Evolutionary conservation across 371 early-diverging fungal genomes (phyloP), one percentile per base, ranked within the genome.

Genomic region (Mortierella sp.): DNA sequence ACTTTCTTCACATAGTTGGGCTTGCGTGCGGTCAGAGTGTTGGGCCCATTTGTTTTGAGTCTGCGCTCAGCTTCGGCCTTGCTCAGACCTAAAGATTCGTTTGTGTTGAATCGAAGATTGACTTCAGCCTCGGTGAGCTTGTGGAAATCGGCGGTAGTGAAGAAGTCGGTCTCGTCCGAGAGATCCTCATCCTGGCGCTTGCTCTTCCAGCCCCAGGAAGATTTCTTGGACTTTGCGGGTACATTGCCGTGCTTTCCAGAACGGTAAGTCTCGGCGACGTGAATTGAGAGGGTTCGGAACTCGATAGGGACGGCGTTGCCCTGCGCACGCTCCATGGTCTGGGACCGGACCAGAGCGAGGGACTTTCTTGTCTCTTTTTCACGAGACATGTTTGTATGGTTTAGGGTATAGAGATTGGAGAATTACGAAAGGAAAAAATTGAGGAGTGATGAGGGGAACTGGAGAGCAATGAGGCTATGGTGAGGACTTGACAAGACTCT

Each of bases 1-100:
- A 89, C 43, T 71, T 91, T 91, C 47, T 74, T 70, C 11, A 69
- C 18, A 70, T 85, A 85, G 63, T 88, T 87, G 59, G 77, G 86
- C 8, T 85, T 86, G 52, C 88, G 88, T 2, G 84, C 84, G 16
- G 85, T 83, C 43, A 90, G 81, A 0, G 70, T 57, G 55, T 91
- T 90, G 11, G 76, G 86, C 1, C 90, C 90, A 67, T 89, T 84
- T 45, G 84, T 77, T n/a, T 71, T 68, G 9, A 86, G 73, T 37
- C 89, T 85, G n/a, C 78, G 71, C 5, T 66, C 47, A 12, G 86
- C 86, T 20, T 86, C 87, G 0, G 66, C 61, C 24, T 71, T 64
- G 11, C 83, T 79, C 5, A 91, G 70, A 11, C 91, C 91, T 24
- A 67, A 72, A 0, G 79, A 83, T 20, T 75, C 62, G 52, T 76